phyloP scores from a whole-genome alignment of 2,329 filamentous ascomycete species.

The Ophiostoma ips region DNA sequence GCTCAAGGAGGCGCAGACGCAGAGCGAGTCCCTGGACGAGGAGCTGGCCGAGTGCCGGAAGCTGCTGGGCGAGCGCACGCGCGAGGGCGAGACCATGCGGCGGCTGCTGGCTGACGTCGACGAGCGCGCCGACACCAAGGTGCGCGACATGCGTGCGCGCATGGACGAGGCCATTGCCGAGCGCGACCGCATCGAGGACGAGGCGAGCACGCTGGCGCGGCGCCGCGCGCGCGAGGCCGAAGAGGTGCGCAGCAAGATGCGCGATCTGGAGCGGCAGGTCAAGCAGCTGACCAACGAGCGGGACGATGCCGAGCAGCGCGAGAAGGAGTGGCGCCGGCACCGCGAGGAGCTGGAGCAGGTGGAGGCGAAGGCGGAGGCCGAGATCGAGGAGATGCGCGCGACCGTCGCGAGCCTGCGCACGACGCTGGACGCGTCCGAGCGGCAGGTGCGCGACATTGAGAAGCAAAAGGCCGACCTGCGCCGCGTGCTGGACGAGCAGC shows the following conservation, averaged over 20 bases:
- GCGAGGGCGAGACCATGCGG: slow-evolving; percentile 92
- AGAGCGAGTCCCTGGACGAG: slow-evolving; percentile 78
- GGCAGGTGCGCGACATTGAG: slow-evolving; percentile 66
- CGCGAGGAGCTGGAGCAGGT: slow-evolving; percentile 63
- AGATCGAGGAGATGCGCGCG: slow-evolving; percentile 50
- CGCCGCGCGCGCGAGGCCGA: slow-evolving; percentile 72
- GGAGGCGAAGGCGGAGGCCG: slow-evolving; percentile 54
- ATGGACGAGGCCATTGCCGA: slow-evolving; percentile 91
- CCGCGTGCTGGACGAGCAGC: slow-evolving; percentile 63
- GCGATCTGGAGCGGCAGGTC: slow-evolving; percentile 68
- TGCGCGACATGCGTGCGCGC: slow-evolving; percentile 76
- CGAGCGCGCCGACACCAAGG: slow-evolving; percentile 62
- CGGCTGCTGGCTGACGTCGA: slow-evolving; percentile 77
- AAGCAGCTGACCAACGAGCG: slow-evolving; percentile 59
- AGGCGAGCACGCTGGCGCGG: slow-evolving; percentile 64
- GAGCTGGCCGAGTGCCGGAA: slow-evolving; percentile 81
- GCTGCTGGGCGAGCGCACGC: slow-evolving; percentile 71
- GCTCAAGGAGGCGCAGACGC: slow-evolving; percentile 74
- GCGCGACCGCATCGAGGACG: slow-evolving; percentile 82
- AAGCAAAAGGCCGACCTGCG: slow-evolving; percentile 66
- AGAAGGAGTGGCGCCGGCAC: slow-evolving; percentile 60
- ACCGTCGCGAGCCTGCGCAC: slow-evolving; percentile 67
- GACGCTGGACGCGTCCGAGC: slow-evolving; percentile 76
- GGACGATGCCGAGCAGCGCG: slow-evolving; percentile 60
- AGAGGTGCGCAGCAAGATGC: slow-evolving; percentile 63